A percentile compares a stretch with the other conserved stretches of the same genome.
phyloP scores from a whole-genome alignment of 495 filamentous ascomycete genomes.

The Entonaema liquescens region DNA sequence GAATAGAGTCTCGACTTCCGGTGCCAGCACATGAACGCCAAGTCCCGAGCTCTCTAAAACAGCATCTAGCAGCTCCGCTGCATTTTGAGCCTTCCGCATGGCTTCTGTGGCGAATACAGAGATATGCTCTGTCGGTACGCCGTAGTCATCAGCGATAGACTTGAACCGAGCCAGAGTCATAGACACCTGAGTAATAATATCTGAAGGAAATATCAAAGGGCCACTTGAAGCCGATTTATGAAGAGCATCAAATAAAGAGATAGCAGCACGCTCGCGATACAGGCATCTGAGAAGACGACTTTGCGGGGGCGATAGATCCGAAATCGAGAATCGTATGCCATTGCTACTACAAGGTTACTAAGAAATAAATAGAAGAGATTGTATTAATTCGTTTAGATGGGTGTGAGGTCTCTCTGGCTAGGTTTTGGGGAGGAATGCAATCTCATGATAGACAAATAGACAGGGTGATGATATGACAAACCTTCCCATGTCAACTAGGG shows the following conservation, averaged over 20 bases:
- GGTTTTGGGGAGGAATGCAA: neutral
- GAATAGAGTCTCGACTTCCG: conserved; percentile 82
- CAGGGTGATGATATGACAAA: conserved; percentile 45
- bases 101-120: conserved; percentile 88
- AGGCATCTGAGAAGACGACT: conserved; percentile 78
- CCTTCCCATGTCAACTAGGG: conserved; percentile 81
- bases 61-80: conserved; percentile 67
- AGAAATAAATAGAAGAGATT: conserved; percentile 6
- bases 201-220: conserved; percentile 66
- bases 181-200: conserved; percentile 70
- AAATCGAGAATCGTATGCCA: conserved; percentile 93
- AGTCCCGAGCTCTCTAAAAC: conserved; percentile 71
- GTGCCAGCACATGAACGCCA: conserved; percentile 74
- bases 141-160: conserved; percentile 73
- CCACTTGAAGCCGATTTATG: conserved; percentile 52
- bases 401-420: conserved; percentile 1
- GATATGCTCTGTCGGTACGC: conserved; percentile 69
- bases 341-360: conserved; percentile 66
- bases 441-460: conserved; percentile 1
- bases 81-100: conserved; percentile 81
- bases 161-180: conserved; percentile 74
- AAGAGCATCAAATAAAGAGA: conserved; percentile 92
- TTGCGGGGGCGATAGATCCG: conserved; percentile 73
- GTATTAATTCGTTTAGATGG: neutral
- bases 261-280: conserved; percentile 77